Conservation (phyloP, 805 yeast genomes). For the Wilhelminamyces savonicus region DNA sequence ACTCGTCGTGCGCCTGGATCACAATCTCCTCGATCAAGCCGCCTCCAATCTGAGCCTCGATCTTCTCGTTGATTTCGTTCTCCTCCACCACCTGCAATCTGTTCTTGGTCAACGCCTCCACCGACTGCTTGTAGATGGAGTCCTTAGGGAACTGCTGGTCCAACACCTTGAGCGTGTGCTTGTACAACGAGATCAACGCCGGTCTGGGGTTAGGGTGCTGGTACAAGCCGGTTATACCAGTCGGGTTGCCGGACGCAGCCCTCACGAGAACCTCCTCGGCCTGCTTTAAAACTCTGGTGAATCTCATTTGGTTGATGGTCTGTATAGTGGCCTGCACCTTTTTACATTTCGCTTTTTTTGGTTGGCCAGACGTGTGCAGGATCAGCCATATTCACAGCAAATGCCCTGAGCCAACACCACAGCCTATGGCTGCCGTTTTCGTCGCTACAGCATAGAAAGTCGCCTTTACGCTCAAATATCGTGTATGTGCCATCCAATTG, state of each 20-base stretch:
- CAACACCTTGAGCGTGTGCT: slow-evolving; percentile 57
- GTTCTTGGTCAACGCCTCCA: slow-evolving; percentile 63
- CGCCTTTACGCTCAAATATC: too few relatives aligned
- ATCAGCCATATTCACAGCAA: neutral
- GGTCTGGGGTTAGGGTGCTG: slow-evolving; percentile 85
- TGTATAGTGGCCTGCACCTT: slow-evolving; percentile 3
- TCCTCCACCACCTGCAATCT: slow-evolving; percentile 62
- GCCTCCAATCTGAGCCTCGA: slow-evolving; percentile 70
- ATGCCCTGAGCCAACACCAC: slow-evolving; percentile 1
- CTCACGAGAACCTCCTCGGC: slow-evolving; percentile 51
- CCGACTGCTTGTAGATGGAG: slow-evolving; percentile 72
- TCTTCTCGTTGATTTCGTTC: slow-evolving; percentile 54
- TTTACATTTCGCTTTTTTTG: slow-evolving; percentile 8
- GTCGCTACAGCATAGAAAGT: too few relatives aligned
- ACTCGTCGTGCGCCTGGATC: slow-evolving; percentile 79
- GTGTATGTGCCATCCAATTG: too few relatives aligned
- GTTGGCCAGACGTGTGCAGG: slow-evolving; percentile 11
- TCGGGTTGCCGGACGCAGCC: slow-evolving; percentile 61
- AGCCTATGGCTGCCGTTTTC: too few relatives aligned
- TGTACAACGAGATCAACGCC: slow-evolving; percentile 63
- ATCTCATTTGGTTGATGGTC: slow-evolving; percentile 24
- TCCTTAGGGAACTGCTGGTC: slow-evolving; percentile 58
- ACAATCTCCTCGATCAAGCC: slow-evolving; percentile 81
- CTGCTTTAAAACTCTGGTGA: slow-evolving; percentile 35
- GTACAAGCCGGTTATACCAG: slow-evolving; percentile 72